A percentile compares a stretch with the other conserved stretches of the same genome.
phyloP scores from a whole-genome alignment of 768 basidiomycete species.

The Pilatotrama ljubarskyi region DNA sequence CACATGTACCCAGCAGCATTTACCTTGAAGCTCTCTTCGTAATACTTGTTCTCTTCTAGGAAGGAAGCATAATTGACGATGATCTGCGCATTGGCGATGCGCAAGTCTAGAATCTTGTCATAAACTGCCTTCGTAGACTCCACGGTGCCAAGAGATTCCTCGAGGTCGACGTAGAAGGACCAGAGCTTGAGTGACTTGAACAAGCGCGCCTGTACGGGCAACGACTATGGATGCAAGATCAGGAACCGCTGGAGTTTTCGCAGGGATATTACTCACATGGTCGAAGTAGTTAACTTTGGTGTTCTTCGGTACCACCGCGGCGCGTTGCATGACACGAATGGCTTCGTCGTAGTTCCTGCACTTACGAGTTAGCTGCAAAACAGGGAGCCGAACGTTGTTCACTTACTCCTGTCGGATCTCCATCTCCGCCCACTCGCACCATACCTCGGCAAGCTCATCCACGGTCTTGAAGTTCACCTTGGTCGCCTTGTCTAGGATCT shows the following conservation, averaged over 20 bases:
- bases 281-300: slow-evolving; percentile 92
- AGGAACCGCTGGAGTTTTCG: slow-evolving; percentile 15
- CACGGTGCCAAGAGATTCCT: slow-evolving; percentile 94
- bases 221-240: slow-evolving; percentile 46
- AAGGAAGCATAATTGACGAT: slow-evolving; percentile 98
- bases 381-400: background rate
- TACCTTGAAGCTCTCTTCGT: slow-evolving; percentile 98
- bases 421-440: slow-evolving; percentile 99
- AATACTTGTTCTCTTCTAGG: slow-evolving; percentile 97
- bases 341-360: slow-evolving; percentile 96
- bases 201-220: slow-evolving; percentile 83
- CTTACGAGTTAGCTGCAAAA: slow-evolving; percentile 16
- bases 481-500: slow-evolving; percentile 90
- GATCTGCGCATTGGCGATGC: slow-evolving; percentile 97
- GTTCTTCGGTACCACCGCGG: slow-evolving; percentile 86
- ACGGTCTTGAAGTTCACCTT: slow-evolving; percentile 93
- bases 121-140: slow-evolving; percentile 91
- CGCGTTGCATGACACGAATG: slow-evolving; percentile 95
- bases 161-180: slow-evolving; percentile 98
- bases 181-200: slow-evolving; percentile 99
- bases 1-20: background rate
- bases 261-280: slow-evolving; percentile 56
- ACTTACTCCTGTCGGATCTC: slow-evolving; percentile 93
- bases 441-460: slow-evolving; percentile 96
- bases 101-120: slow-evolving; percentile 93